Evolutionary conservation across 257 asterid species (phyloP), one percentile per base, ranked within the genome.

Genomic region (Solanum paucissectum): DNA sequence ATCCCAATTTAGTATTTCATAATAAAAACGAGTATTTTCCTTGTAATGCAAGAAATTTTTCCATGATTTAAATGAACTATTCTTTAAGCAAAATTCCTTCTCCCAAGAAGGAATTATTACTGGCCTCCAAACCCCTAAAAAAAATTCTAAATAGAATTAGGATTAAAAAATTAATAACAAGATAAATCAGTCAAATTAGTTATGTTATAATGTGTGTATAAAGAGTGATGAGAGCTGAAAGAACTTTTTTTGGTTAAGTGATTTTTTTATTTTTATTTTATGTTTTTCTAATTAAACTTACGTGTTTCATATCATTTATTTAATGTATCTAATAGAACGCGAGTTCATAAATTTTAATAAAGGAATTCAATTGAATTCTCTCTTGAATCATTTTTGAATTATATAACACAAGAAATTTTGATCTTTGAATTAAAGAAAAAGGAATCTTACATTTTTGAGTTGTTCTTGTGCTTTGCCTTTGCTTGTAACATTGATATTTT

Each of bases 101-200:
- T 91, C 91, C 91, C 91, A 91, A 23, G 40, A 29, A 9, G 92
- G 90, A 37, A 83, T 27, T 29, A 83, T 27, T 29, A 29, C 71
- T 3, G 89, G 89, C 36, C 32, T 23, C 91, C 92, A 89, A 86
- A 84, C 66, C 72, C 13, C 89, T 86, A 81, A 81, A 27, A 5
- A 29, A 16, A 5, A 44, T 27, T 25, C 14, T 84, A 34, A 36
- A 60, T 13, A 52, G 62, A 52, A 18, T 52, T 52, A 52, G 62
- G 62, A 52, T 52, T 52, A 52, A 12, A 83, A 27, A 23, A 38
- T 75, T 21, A 38, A 6, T 71, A 29, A 71, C 0, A 71, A 71
- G 40, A 14, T 71, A 71, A 29, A 69, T 13, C n/a, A 32, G 6
- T 32, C 10, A 13, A 69, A 69, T 69, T 69, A 29, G 5, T 14